Evolutionary conservation across 352 stramenopile species (phyloP), one percentile per base, ranked within the genome.

Genomic region (Achlya hypogyna): DNA sequence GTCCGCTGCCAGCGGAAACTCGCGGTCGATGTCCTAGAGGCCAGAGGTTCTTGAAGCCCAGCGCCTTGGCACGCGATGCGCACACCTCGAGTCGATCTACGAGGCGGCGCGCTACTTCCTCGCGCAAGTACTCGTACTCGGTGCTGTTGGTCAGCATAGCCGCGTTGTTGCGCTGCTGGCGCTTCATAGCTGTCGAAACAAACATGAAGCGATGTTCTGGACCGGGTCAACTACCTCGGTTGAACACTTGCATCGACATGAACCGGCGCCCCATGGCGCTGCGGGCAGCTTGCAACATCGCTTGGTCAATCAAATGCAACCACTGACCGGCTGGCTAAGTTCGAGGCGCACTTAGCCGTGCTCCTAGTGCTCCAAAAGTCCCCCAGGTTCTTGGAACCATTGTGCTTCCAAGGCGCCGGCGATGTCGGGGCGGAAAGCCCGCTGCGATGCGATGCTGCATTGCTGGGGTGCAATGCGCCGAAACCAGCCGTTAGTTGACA

Each of bases 51-150:
- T 29, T 62, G 47, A 40, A 45, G 34, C 51, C n/a, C n/a, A 10
- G 23, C 51, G 25, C 60, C 27, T 69, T 18, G 18, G 5, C 27
- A 59, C 12, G 69, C 20, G 35, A 53, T 6, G 5, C 12, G 35
- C 62, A 16, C 31, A 90, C 82, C 77, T 91, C 79, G 9, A 95
- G 72, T 0, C 86, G 86, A 68, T 93, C 86, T 14, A 93, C 79
- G 22, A 95, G 73, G 2, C 84, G 81, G n/a, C 82, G 81, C 4
- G 86, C 82, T 38, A 95, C 86, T 66, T 95, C 84, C 60, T 92
- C 82, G 69, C 91, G 89, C 31, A 95, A 70, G 64, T 95, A 95
- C 63, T 95, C 86, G 70, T 88, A 92, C 69, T 95, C 82, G 45
- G 79, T 73, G 35, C 76, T 74, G 59, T 87, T 84, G 12, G 72